Conservation (phyloP, 2,329 filamentous ascomycete genomes). For the Massarina eburnea region DNA sequence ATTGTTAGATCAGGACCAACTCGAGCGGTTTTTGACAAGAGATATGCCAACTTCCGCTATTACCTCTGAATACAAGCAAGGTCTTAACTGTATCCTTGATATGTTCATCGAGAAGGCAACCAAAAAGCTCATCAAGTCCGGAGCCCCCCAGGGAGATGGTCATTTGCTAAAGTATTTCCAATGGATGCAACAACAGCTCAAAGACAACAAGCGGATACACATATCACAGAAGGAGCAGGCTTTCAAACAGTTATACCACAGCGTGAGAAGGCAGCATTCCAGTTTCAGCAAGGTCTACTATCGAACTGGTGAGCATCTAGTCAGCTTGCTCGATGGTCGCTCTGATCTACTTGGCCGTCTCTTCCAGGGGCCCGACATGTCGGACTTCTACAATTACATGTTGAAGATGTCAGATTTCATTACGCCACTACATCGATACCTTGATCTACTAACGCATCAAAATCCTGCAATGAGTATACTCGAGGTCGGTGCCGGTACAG, state of each 20-base stretch:
- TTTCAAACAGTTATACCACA: not conserved
- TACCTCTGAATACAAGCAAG: not conserved
- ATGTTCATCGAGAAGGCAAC: not conserved
- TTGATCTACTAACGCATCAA: constrained; percentile 8
- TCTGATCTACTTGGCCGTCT: constrained; percentile 1
- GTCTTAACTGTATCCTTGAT: not conserved
- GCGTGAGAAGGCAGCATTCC: not conserved
- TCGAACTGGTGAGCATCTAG: not conserved
- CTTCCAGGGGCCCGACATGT: constrained; percentile 1
- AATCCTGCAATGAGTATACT: constrained; percentile 7
- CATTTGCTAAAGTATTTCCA: not conserved
- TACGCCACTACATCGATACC: not conserved
- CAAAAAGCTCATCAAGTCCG: not conserved
- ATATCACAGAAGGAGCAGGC: not conserved
- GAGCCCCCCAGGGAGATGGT: too few relatives aligned
- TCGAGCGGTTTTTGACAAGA: not conserved
- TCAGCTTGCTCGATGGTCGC: not conserved
- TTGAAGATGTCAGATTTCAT: not conserved
- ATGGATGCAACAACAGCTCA: constrained; percentile 1
- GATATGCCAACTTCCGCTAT: not conserved
- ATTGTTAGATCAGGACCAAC: not conserved
- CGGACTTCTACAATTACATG: not conserved
- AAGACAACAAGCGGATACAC: not conserved
- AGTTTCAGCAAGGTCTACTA: not conserved
- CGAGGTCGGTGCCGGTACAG: constrained; percentile 15